Evolutionary conservation across 2,329 filamentous ascomycete species (phyloP).

Genomic region (Arthrobotrys entomopaga): DNA sequence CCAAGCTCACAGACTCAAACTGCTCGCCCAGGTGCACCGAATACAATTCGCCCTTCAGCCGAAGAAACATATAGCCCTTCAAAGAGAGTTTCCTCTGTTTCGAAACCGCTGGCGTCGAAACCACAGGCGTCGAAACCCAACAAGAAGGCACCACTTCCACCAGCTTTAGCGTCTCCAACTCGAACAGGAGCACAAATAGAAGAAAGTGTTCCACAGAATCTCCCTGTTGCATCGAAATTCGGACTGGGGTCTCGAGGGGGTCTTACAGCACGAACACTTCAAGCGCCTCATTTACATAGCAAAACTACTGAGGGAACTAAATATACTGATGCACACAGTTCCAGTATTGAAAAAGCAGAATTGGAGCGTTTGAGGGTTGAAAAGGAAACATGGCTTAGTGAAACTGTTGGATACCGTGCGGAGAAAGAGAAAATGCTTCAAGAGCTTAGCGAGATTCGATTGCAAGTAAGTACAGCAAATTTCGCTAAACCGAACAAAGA

Average conservation of each 20-base stretch:
- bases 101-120: slow-evolving; percentile 66
- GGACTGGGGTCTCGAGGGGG: slow-evolving; percentile 75
- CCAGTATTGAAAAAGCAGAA: slow-evolving; percentile 86
- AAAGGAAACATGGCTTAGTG: slow-evolving; percentile 78
- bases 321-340: slow-evolving; percentile 71
- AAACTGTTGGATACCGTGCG: slow-evolving; percentile 81
- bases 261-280: slow-evolving; percentile 82
- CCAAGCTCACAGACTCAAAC: slow-evolving; percentile 65
- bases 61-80: slow-evolving; percentile 62
- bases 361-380: slow-evolving; percentile 86
- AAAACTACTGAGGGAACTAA: slow-evolving; percentile 65
- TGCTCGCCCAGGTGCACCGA: slow-evolving; percentile 60
- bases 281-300: slow-evolving; percentile 65
- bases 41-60: slow-evolving; percentile 63
- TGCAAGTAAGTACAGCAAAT: slow-evolving; percentile 56
- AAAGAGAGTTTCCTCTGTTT: slow-evolving; percentile 62
- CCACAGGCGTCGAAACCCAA: slow-evolving; percentile 43
- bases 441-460: slow-evolving; percentile 89
- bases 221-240: slow-evolving; percentile 68
- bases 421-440: slow-evolving; percentile 84
- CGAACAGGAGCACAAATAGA: slow-evolving; percentile 67
- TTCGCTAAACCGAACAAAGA: slow-evolving; percentile 3
- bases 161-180: slow-evolving; percentile 66
- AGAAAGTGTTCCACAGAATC: slow-evolving; percentile 67
- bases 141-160: slow-evolving; percentile 63